A percentile compares a stretch with the other conserved stretches of the same genome.
These are phyloP conservation scores for Chlorella sp. DNA, from an alignment of 139 green algal genomes.

Conservation along the genomic window DNA sequence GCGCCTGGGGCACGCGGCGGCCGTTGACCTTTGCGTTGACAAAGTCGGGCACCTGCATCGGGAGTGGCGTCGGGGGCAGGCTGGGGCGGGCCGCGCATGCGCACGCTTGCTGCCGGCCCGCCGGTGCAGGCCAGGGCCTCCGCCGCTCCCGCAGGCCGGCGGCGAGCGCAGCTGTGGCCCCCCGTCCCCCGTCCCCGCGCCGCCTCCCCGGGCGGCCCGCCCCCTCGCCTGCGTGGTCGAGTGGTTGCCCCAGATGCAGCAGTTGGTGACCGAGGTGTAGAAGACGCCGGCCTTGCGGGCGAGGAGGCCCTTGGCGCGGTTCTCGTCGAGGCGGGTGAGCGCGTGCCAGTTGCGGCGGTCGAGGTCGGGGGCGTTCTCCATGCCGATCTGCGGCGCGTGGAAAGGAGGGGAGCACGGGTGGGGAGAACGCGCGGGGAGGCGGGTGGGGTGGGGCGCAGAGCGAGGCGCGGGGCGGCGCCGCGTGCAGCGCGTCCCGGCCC, in stretches of 20 bases:
- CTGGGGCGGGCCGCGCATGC: background rate
- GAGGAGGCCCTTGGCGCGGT: constrained; percentile 91
- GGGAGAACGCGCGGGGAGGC: no score
- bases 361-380: constrained; percentile 86
- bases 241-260: constrained; percentile 94
- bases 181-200: no score
- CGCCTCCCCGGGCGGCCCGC: no score
- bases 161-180: no score
- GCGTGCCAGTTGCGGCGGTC: constrained; percentile 86
- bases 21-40: constrained; percentile 90
- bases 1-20: constrained; percentile 1
- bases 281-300: constrained; percentile 86
- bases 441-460: no score
- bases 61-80: no score
- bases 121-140: no score
- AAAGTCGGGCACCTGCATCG: constrained; percentile 93
- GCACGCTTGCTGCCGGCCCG: background rate
- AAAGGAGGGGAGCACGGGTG: no score
- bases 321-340: constrained; percentile 80
- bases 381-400: no score
- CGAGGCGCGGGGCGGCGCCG: no score
- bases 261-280: constrained; percentile 86
- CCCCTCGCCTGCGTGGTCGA: constrained; percentile 88
- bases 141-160: no score
- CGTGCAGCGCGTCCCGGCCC: no score